These are phyloP conservation scores for Phytopythium oedochilum DNA, from an alignment of 352 stramenopile genomes.

Conservation along the genomic window DNA sequence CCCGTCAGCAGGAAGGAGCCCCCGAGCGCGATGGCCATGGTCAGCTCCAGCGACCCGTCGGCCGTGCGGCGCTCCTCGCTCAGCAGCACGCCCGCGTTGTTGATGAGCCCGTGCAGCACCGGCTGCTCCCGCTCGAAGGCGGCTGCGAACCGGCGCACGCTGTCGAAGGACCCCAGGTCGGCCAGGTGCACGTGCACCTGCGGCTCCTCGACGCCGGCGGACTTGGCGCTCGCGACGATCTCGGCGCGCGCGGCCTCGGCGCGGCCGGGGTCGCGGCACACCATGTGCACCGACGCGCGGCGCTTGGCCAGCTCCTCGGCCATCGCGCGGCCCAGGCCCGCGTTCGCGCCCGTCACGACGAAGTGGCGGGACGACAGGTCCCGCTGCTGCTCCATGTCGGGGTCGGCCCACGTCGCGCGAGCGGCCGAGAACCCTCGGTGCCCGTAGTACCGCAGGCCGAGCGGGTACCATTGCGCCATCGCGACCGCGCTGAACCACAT, in stretches of 20 bases:
- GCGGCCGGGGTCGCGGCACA: constrained; percentile 32
- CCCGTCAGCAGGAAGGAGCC: constrained; percentile 44
- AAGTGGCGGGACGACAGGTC: constrained; percentile 40
- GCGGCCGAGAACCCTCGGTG: constrained; percentile 24
- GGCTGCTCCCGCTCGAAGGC: constrained; percentile 15
- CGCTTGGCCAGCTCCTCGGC: constrained; percentile 32
- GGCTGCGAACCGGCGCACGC: constrained; percentile 30
- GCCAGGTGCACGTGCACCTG: constrained; percentile 35
- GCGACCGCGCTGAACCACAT: constrained; percentile 38
- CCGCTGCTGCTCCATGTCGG: constrained; percentile 24
- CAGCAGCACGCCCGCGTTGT: constrained; percentile 45
- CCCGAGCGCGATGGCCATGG: constrained; percentile 33
- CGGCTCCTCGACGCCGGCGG: constrained; percentile 19
- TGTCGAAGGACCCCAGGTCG: constrained; percentile 37
- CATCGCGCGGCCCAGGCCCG: constrained; percentile 32
- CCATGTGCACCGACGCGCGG: constrained; percentile 37
- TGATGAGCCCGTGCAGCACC: constrained; percentile 35
- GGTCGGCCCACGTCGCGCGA: constrained; percentile 24
- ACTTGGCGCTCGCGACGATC: constrained; percentile 28
- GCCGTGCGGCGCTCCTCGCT: constrained; percentile 25
- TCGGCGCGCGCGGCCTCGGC: constrained; percentile 28
- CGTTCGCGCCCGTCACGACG: constrained; percentile 47
- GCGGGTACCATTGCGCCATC: constrained; percentile 37
- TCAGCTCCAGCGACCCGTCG: constrained; percentile 27
- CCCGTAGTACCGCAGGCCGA: constrained; percentile 28